phyloP scores from a whole-genome alignment of 2,329 filamentous ascomycete species.

The Plectosphaerella cucumerina region DNA sequence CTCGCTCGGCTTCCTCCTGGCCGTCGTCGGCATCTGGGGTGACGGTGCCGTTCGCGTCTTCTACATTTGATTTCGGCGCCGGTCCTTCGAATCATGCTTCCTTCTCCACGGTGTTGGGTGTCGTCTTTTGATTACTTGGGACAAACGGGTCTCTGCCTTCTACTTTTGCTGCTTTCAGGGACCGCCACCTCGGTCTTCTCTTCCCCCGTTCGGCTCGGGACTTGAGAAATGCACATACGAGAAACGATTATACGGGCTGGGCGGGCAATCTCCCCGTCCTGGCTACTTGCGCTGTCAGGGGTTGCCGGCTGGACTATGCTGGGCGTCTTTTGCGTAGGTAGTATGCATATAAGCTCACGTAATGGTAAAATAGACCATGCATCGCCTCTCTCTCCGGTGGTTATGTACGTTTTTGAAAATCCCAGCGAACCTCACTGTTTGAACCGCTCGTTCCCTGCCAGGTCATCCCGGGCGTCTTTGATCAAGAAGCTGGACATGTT shows the following conservation, averaged over 20 bases:
- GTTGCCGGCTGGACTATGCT: background rate
- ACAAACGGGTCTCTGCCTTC: background rate
- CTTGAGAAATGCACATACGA: background rate
- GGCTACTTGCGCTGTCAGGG: background rate
- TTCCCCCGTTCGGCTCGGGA: no score
- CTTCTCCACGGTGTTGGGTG: slow-evolving; percentile 1
- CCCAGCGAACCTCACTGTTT: slow-evolving; percentile 53
- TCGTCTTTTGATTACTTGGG: background rate
- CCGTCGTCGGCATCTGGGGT: slow-evolving; percentile 63
- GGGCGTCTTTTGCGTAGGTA: background rate
- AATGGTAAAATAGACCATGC: slow-evolving; percentile 3
- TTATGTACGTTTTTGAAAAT: background rate
- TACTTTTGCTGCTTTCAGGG: background rate
- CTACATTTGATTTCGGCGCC: slow-evolving; percentile 2
- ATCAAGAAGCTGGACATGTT: slow-evolving; percentile 69
- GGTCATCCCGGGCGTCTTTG: slow-evolving; percentile 79
- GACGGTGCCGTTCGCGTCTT: slow-evolving; percentile 40
- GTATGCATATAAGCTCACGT: slow-evolving; percentile 1
- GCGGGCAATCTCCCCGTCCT: background rate
- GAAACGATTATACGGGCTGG: background rate
- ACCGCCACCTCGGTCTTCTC: no score
- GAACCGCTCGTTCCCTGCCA: slow-evolving; percentile 62
- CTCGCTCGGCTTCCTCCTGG: slow-evolving; percentile 55
- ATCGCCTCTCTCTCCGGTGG: background rate
- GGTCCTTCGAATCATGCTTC: background rate